phyloP scores from a whole-genome alignment of 2,329 filamentous ascomycete genomes.

The Colletotrichum sojae region DNA sequence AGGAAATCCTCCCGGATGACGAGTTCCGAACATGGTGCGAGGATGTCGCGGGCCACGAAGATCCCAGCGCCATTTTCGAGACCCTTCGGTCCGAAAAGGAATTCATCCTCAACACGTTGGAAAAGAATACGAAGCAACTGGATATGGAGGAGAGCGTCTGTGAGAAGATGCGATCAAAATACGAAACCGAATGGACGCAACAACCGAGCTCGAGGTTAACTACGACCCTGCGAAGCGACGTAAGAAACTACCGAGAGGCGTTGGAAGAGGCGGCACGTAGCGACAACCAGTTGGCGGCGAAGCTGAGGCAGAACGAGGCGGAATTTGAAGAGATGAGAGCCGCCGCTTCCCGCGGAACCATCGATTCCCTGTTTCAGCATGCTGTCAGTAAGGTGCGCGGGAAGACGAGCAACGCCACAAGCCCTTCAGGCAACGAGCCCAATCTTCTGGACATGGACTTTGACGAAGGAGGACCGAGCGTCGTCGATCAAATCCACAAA shows the following conservation, averaged over 20 bases:
- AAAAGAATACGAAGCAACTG: conserved; percentile 87
- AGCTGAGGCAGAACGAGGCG: conserved; percentile 85
- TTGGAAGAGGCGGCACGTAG: conserved; percentile 91
- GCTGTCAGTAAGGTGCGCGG: conserved; percentile 85
- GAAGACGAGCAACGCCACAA: conserved; percentile 72
- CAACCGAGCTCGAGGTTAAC: conserved; percentile 94
- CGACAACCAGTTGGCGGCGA: conserved; percentile 85
- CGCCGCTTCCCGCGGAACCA: conserved; percentile 87
- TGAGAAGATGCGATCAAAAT: conserved; percentile 99
- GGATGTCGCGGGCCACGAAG: conserved; percentile 88
- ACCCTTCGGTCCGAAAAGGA: conserved; percentile 83
- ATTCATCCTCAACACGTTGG: conserved; percentile 78
- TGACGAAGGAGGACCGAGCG: conserved; percentile 82
- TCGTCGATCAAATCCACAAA: conserved; percentile 88
- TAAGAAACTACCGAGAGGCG: conserved; percentile 89
- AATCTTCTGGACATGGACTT: conserved; percentile 95
- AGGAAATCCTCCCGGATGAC: conserved; percentile 88
- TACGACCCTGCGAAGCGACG: conserved; percentile 87
- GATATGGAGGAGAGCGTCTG: conserved; percentile 98
- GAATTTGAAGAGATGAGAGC: conserved; percentile 97
- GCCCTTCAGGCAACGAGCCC: conserved; percentile 75
- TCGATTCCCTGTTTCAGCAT: conserved; percentile 89
- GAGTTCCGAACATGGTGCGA: conserved; percentile 96
- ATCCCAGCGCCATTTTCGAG: conserved; percentile 85
- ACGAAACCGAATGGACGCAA: conserved; percentile 95